Evolutionary conservation across 139 green algal genomes (phyloP), one percentile per base, ranked within the genome.

Genomic region (Chlorella sp.): DNA sequence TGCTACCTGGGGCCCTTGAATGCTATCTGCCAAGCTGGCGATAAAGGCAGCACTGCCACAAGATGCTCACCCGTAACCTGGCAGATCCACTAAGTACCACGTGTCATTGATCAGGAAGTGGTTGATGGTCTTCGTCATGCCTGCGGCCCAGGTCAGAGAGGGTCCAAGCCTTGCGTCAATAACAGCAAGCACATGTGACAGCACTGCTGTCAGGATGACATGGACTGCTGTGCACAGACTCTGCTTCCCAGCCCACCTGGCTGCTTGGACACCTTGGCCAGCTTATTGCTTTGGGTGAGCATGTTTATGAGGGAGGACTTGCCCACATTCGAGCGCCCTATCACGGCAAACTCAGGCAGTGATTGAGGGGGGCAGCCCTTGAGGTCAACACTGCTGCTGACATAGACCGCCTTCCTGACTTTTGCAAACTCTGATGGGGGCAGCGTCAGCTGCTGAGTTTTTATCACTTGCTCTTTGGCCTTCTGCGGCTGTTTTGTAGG

Each of bases 301-400:
- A 96, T 82, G 85, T 98, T 98, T 77, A 98, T 98, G 5, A 98
- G 85, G 0, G 87, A 95, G 1, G 88, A 96, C 81, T 98, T 98
- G 66, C 94, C 94, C n/a, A 98, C 94, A 80, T 98, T 98, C 32
- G 86, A 95, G 2, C 95, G 85, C 0, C 94, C 94, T 50, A 98
- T 94, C 2, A 98, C 87, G 27, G 93, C 94, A 87, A 98, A 95
- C 80, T 98, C 94, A 14, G 94, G 91, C 32, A 80, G 72, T 1
- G 69, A 80, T 5, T 82, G 61, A 14, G 71, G 65, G 2, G 92
- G 92, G n/a, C 61, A 67, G n/a, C 61, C 27, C 61, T 49, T 31
- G 30, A 50, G 63, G 3, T 76, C 66, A 27, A 86, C 80, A 42
- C 79, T 89, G 78, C 87, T 95, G 36, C 88, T 91, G 20, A 97